A percentile compares a stretch with the other conserved stretches of the same genome.
Evolutionary conservation across 345 rosid genomes (phyloP).

Genomic region (Cochlearia excelsa): DNA sequence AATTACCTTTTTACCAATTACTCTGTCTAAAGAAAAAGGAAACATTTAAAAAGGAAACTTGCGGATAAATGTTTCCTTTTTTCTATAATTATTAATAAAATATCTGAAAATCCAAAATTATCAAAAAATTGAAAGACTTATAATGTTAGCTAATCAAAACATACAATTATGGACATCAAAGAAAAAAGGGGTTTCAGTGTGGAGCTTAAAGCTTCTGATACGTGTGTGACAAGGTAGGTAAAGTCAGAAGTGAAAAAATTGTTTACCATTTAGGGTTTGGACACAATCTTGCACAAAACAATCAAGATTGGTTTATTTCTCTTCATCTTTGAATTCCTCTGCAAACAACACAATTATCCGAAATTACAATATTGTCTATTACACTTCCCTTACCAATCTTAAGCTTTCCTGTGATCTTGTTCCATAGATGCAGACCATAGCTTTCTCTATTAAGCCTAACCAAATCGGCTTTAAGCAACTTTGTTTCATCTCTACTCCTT

Average conservation of each 20-base stretch:
- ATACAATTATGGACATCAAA: too few species aligned
- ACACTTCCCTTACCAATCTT: slow-evolving; percentile 63
- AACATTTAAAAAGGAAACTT: too few species aligned
- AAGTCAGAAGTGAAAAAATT: background rate
- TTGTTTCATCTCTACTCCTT: slow-evolving; percentile 25
- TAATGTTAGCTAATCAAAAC: background rate
- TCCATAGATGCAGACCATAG: slow-evolving; percentile 78
- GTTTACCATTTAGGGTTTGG: slow-evolving; percentile 6
- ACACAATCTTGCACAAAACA: slow-evolving; percentile 19
- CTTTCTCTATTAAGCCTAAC: slow-evolving; percentile 46
- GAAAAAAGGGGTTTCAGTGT: background rate
- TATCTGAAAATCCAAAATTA: too few species aligned
- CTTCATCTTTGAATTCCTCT: slow-evolving; percentile 27
- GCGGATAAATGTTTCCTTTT: background rate
- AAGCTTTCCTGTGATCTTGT: slow-evolving; percentile 55
- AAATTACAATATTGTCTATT: slow-evolving; percentile 47
- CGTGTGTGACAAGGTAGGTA: background rate
- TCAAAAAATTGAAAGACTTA: too few species aligned
- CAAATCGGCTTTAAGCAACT: slow-evolving; percentile 51
- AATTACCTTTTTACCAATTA: background rate
- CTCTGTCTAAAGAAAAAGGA: too few species aligned
- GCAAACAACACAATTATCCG: slow-evolving; percentile 57
- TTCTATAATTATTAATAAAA: background rate
- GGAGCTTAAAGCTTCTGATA: background rate
- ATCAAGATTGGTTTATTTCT: background rate